Evolutionary conservation across 2,329 filamentous ascomycete genomes (phyloP).

Genomic region (Simplicillium aogashimaense): DNA sequence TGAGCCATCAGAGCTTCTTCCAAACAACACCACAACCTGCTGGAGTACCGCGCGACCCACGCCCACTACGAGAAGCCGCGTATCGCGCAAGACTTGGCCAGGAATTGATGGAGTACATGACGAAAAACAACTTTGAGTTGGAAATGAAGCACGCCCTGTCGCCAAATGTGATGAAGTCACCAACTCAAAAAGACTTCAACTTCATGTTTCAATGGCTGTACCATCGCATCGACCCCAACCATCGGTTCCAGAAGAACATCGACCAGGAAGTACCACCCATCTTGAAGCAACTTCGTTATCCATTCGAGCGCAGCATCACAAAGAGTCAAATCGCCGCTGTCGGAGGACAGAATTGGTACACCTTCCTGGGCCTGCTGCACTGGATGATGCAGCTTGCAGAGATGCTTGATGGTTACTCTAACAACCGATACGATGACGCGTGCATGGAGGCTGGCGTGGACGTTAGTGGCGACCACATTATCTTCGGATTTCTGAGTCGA

Average conservation of each 20-base stretch:
- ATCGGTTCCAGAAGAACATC: slow-evolving; percentile 88
- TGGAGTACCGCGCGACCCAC: slow-evolving; percentile 75
- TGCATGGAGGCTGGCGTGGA: slow-evolving; percentile 83
- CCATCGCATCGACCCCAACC: slow-evolving; percentile 86
- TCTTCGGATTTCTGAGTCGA: slow-evolving; percentile 82
- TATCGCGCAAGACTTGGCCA: slow-evolving; percentile 78
- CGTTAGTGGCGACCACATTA: slow-evolving; percentile 81
- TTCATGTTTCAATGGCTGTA: slow-evolving; percentile 98
- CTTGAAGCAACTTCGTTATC: slow-evolving; percentile 87
- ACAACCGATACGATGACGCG: slow-evolving; percentile 78
- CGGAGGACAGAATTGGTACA: slow-evolving; percentile 93
- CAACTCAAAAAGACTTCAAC: slow-evolving; percentile 97
- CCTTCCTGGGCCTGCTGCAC: slow-evolving; percentile 85
- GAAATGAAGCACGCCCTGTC: slow-evolving; percentile 94
- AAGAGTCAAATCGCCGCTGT: slow-evolving; percentile 94
- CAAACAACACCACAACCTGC: slow-evolving; percentile 74
- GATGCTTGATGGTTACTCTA: slow-evolving; percentile 78
- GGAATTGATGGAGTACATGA: slow-evolving; percentile 84
- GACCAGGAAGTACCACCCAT: slow-evolving; percentile 91
- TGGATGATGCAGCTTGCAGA: slow-evolving; percentile 99
- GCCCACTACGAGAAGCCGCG: slow-evolving; percentile 70
- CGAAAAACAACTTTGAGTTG: slow-evolving; percentile 91
- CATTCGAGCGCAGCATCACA: slow-evolving; percentile 89
- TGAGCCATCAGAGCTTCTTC: slow-evolving; percentile 87
- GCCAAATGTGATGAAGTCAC: slow-evolving; percentile 82